Evolutionary conservation across 2,329 filamentous ascomycete genomes (phyloP), one percentile per base, ranked within the genome.

Genomic region (Alternaria arbusti): DNA sequence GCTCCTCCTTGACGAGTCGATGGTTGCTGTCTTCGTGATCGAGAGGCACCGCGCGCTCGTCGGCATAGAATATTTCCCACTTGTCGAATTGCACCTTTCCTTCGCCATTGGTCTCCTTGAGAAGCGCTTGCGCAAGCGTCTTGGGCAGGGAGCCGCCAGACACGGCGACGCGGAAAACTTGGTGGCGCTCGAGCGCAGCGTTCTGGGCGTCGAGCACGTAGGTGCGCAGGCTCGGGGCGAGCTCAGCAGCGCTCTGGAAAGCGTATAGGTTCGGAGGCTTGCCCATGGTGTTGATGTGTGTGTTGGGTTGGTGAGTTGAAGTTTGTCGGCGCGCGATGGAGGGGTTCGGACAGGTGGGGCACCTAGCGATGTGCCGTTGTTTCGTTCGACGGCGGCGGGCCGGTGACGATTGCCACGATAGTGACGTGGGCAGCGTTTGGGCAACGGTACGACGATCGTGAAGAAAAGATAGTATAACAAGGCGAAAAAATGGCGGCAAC

Each of bases 21-120:
- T 97, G 97, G 84, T 98, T 99, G 84, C 94, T 97, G 84, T 99
- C 95, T 70, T 89, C 87, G 82, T 98, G 91, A 80, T 96, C 90
- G 71, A 97, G 90, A 22, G 96, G 92, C 57, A 98, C 96, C 72
- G 93, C 93, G 76, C 96, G 92, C 86, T 99, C 96, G 79, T 99
- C 96, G 77, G 95, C 95, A 82, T 97, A 98, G 86, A 98, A 99
- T 77, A 99, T 93, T 76, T 98, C 92, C 96, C 96, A 99, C 81
- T 92, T 93, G 78, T 86, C 85, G 82, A 96, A 97, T 74, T 91
- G 85, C 70, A 94, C 82, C 5, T 84, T 86, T 77, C 94, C 92
- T 60, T 90, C 83, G 36, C 77, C 70, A 40, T 78, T 80, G 52
- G 82, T 84, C 64, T 84, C 80, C 20, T 88, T 77, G 25, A 98